These are phyloP conservation scores for Termitomyces sp. DNA, from an alignment of 768 basidiomycete genomes.

Conservation along the genomic window DNA sequence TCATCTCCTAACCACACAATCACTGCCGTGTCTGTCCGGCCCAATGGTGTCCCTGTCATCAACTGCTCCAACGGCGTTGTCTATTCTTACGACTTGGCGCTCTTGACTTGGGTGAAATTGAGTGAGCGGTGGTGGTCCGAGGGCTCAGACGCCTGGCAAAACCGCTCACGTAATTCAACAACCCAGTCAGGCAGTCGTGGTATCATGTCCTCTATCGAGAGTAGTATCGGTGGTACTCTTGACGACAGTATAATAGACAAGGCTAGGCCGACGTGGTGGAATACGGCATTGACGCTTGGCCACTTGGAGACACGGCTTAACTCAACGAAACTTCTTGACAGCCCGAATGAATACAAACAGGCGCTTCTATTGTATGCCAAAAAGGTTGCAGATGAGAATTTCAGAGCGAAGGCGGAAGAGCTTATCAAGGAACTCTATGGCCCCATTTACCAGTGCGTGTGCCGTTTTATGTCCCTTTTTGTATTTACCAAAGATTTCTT, in stretches of 20 bases:
- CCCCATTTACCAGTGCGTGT: slow-evolving; percentile 80
- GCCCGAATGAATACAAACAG: slow-evolving; percentile 80
- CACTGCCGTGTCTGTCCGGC: slow-evolving; percentile 58
- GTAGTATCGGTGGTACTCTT: slow-evolving; percentile 31
- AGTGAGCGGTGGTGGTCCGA: slow-evolving; percentile 82
- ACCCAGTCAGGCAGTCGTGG: slow-evolving; percentile 39
- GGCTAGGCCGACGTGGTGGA: slow-evolving; percentile 75
- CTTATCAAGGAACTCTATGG: slow-evolving; percentile 86
- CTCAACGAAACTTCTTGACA: slow-evolving; percentile 70
- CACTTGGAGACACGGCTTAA: slow-evolving; percentile 84
- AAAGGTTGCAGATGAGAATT: slow-evolving; percentile 86
- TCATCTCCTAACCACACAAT: slow-evolving; percentile 56
- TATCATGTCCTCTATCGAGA: slow-evolving; percentile 49
- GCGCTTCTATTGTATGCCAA: slow-evolving; percentile 73
- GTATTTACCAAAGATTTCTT: not conserved
- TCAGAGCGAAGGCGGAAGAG: slow-evolving; percentile 85
- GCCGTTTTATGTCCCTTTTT: not conserved
- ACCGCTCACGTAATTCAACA: slow-evolving; percentile 45
- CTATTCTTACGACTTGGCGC: slow-evolving; percentile 69
- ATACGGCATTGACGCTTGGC: slow-evolving; percentile 74
- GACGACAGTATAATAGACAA: slow-evolving; percentile 34
- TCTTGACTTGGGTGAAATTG: slow-evolving; percentile 69
- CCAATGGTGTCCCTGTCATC: slow-evolving; percentile 78
- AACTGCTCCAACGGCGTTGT: slow-evolving; percentile 72
- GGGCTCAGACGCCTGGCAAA: slow-evolving; percentile 81